Conservation (phyloP, 257 asterid genomes). For the Coffea eugenioides region DNA sequence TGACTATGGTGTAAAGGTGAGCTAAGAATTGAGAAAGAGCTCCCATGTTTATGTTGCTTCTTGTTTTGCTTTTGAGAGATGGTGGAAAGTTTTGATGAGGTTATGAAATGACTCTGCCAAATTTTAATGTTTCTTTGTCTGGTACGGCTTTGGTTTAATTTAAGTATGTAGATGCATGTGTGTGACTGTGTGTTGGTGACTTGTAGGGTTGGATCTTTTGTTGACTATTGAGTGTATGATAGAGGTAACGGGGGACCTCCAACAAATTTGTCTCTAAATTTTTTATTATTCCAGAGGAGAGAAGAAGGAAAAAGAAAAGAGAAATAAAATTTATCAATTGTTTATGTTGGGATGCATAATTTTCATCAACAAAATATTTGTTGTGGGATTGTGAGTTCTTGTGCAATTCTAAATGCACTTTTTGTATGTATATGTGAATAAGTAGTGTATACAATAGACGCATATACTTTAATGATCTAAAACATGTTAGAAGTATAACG, state of each 20-base stretch:
- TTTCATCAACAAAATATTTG: too few relatives aligned
- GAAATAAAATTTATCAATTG: not conserved
- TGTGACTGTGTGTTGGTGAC: not conserved
- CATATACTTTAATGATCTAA: too few relatives aligned
- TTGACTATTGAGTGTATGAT: not conserved
- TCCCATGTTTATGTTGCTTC: not conserved
- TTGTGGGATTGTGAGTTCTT: too few relatives aligned
- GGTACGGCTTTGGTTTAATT: not conserved
- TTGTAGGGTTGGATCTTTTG: not conserved
- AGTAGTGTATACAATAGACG: too few relatives aligned
- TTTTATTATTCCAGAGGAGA: too few relatives aligned
- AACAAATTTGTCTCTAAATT: not conserved
- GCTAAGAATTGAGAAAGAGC: constrained; percentile 1
- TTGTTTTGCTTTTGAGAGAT: not conserved
- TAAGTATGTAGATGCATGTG: not conserved
- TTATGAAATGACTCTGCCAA: not conserved
- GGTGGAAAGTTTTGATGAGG: not conserved
- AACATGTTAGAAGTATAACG: too few relatives aligned
- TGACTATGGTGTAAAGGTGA: constrained; percentile 5
- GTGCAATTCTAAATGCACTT: too few relatives aligned
- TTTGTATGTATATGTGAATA: too few relatives aligned
- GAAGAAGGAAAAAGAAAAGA: not conserved
- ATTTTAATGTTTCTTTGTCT: not conserved
- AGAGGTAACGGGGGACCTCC: not conserved
- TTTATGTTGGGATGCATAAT: too few relatives aligned